phyloP scores from a whole-genome alignment of 345 rosid species.

The Mangifera indica region DNA sequence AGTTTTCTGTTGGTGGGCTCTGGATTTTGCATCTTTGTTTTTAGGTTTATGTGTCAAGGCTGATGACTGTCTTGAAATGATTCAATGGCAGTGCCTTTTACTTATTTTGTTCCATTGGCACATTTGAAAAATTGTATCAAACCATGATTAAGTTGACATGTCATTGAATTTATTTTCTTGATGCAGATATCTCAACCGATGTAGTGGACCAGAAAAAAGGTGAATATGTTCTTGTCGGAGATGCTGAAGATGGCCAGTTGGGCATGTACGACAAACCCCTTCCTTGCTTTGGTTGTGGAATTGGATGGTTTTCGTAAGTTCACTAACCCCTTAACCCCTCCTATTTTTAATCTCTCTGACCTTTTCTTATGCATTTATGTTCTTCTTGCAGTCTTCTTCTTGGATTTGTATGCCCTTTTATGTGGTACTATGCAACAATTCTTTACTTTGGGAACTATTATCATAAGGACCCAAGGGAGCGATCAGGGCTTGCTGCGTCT shows the following conservation, averaged over 20 bases:
- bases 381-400: constrained; percentile 57
- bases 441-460: constrained; percentile 83
- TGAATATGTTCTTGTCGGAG: constrained; percentile 47
- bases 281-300: constrained; percentile 93
- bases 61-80: neutral
- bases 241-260: constrained; percentile 47
- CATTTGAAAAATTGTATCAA: neutral
- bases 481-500: constrained; percentile 92
- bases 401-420: constrained; percentile 72
- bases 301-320: constrained; percentile 93
- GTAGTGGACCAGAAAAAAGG: constrained; percentile 43
- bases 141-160: constrained; percentile 6
- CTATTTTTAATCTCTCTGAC: neutral
- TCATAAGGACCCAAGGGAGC: constrained; percentile 87
- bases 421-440: constrained; percentile 78
- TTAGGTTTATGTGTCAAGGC: neutral
- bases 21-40: neutral
- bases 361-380: constrained; percentile 13
- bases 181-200: constrained; percentile 37
- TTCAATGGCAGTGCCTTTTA: too few species aligned
- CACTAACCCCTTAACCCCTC: neutral
- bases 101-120: neutral
- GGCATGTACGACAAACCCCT: constrained; percentile 81
- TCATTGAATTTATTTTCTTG: constrained; percentile 20
- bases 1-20: too few species aligned